Evolutionary conservation across 805 yeast species (phyloP).

Genomic region (Sungouiella thailandica): DNA sequence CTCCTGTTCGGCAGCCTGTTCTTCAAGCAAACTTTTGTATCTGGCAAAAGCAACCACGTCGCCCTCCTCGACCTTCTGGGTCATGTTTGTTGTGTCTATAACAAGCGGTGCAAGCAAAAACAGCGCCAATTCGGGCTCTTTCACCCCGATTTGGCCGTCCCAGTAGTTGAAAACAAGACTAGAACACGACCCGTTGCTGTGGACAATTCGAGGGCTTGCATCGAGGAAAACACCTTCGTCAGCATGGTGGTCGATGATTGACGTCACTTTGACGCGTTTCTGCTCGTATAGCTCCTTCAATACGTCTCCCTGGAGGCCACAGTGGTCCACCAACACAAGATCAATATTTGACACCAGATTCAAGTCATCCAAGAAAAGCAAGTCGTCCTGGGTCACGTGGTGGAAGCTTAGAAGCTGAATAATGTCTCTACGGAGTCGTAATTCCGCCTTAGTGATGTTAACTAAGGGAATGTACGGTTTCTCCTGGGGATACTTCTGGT

Average conservation of each 20-base stretch:
- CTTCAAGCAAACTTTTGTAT: constrained; percentile 26
- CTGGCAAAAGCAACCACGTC: constrained; percentile 46
- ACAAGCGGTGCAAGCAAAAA: constrained; percentile 64
- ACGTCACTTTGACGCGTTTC: constrained; percentile 34
- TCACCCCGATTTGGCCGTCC: constrained; percentile 22
- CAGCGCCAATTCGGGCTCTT: constrained; percentile 31
- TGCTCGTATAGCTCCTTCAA: constrained; percentile 24
- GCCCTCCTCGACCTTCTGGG: constrained; percentile 53
- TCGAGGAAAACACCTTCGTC: constrained; percentile 52
- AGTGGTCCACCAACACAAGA: constrained; percentile 79
- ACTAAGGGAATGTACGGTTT: constrained; percentile 60
- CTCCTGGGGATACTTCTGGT: constrained; percentile 23
- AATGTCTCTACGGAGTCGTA: constrained; percentile 69
- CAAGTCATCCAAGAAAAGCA: constrained; percentile 70
- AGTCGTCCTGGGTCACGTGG: constrained; percentile 41
- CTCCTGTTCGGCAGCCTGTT: too few species aligned
- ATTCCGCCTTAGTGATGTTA: constrained; percentile 64
- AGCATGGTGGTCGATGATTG: constrained; percentile 84
- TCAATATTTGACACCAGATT: constrained; percentile 22
- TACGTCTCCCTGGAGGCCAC: constrained; percentile 52
- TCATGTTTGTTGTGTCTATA: constrained; percentile 70
- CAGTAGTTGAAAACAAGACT: constrained; percentile 67
- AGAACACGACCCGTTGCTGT: constrained; percentile 72
- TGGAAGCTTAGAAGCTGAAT: constrained; percentile 44
- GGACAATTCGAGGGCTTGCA: constrained; percentile 59